phyloP scores from a whole-genome alignment of 345 rosid species.

The Capsella bursapastoris region DNA sequence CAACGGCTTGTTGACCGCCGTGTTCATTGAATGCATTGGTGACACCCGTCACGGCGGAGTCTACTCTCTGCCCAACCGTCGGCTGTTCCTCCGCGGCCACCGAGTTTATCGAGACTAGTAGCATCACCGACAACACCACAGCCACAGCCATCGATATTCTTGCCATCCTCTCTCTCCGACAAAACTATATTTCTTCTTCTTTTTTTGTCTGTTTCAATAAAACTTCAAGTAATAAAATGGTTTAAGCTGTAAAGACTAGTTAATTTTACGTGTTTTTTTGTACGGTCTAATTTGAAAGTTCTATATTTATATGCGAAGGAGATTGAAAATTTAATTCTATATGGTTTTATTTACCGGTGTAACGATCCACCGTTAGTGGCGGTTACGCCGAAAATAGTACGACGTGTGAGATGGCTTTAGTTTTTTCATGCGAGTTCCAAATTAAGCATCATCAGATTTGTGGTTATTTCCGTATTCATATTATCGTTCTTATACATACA shows the following conservation, averaged over 20 bases:
- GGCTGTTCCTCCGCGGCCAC: slow-evolving; percentile 34
- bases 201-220: neutral
- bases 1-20: slow-evolving; percentile 31
- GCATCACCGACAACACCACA: slow-evolving; percentile 34
- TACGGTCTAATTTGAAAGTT: neutral
- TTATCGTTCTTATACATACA: neutral
- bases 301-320: slow-evolving; percentile 26
- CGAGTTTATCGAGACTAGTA: slow-evolving; percentile 25
- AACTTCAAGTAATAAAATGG: neutral
- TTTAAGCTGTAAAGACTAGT: neutral
- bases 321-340: neutral
- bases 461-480: neutral
- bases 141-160: slow-evolving; percentile 15
- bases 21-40: slow-evolving; percentile 37
- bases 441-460: slow-evolving; percentile 11
- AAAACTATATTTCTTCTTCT: slow-evolving; percentile 16
- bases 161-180: slow-evolving; percentile 24
- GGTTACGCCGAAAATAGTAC: slow-evolving; percentile 31
- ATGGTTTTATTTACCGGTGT: slow-evolving; percentile 18
- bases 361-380: slow-evolving; percentile 32
- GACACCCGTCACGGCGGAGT: slow-evolving; percentile 15
- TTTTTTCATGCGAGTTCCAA: slow-evolving; percentile 34
- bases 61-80: slow-evolving; percentile 35
- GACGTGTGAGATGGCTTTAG: slow-evolving; percentile 23
- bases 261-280: slow-evolving; percentile 7